Percentiles rank a stretch among this genome's conserved stretches.
phyloP scores from a whole-genome alignment of 805 yeast species.

The Myxozyma neglecta region DNA sequence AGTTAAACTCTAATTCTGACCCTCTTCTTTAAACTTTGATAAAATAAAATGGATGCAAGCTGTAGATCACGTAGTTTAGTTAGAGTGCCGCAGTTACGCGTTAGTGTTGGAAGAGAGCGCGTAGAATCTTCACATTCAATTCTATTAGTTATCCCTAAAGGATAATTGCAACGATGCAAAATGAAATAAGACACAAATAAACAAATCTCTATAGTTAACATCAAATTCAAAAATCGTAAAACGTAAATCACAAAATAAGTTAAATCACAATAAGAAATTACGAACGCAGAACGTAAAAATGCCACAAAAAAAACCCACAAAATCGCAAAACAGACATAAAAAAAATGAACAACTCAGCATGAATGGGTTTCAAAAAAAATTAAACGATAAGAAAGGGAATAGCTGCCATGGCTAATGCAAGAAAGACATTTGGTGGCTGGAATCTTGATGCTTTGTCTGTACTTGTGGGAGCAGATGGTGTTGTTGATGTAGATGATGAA shows the following conservation, averaged over 20 bases:
- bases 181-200: not conserved
- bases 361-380: not conserved
- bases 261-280: too few species aligned
- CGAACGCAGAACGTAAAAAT: not conserved
- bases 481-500: not conserved
- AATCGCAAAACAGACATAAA: too few species aligned
- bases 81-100: not conserved
- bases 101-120: not conserved
- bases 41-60: too few species aligned
- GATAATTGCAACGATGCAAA: too few species aligned
- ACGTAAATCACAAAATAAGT: too few species aligned
- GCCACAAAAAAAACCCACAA: not conserved
- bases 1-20: too few species aligned
- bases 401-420: not conserved
- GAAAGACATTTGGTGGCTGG: not conserved
- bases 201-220: not conserved
- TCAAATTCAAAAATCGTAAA: not conserved
- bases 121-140: not conserved
- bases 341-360: too few species aligned
- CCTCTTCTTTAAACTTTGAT: too few species aligned
- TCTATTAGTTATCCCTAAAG: not conserved
- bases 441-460: not conserved
- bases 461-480: constrained; percentile 1
- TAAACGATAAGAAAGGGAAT: not conserved
- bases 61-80: too few species aligned